A percentile compares a stretch with the other conserved stretches of the same genome.
phyloP scores from a whole-genome alignment of 73 alveolate species.

The Paramecium caudatum region DNA sequence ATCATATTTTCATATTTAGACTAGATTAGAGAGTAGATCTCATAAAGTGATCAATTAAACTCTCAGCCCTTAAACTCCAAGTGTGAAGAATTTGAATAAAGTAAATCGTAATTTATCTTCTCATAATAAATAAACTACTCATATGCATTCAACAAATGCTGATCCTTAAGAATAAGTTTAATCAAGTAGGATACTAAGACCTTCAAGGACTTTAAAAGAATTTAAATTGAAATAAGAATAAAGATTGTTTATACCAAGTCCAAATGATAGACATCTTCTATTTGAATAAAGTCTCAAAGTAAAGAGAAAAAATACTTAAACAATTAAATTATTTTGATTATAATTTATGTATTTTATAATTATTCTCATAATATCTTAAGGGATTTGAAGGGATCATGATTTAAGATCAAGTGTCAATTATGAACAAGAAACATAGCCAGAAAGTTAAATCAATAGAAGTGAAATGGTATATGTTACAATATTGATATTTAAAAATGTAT shows the following conservation, averaged over 20 bases:
- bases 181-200: conserved; percentile 8
- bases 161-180: neutral
- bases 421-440: no score
- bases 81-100: neutral
- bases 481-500: no score
- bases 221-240: neutral
- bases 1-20: neutral
- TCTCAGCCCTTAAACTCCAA: neutral
- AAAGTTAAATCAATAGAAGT: no score
- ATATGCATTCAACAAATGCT: conserved; percentile 11
- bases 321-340: neutral
- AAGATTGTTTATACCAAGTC: neutral
- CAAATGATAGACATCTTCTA: neutral
- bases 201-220: neutral
- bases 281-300: conserved; percentile 19
- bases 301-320: conserved; percentile 2
- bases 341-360: no score
- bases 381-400: no score
- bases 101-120: conserved; percentile 5
- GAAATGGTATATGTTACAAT: no score
- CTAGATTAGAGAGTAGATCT: conserved; percentile 2
- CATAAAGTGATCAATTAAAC: neutral
- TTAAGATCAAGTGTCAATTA: no score
- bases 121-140: neutral
- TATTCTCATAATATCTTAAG: no score